These are phyloP conservation scores for Penicillium sp. DNA, from an alignment of 2,329 filamentous ascomycete species.

Conservation along the genomic window DNA sequence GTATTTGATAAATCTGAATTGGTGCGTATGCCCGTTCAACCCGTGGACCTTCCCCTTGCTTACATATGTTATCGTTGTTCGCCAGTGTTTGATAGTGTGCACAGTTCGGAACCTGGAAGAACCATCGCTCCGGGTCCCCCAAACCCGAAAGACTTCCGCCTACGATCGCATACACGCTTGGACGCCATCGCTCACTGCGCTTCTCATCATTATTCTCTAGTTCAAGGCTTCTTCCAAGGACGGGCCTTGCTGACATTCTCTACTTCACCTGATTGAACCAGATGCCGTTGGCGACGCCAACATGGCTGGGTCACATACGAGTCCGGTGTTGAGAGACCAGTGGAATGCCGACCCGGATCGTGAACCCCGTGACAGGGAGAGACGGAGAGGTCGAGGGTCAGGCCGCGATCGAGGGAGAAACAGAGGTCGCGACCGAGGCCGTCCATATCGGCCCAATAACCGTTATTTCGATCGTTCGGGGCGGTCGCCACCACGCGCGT, in stretches of 20 bases:
- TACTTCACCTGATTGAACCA: constrained; percentile 22
- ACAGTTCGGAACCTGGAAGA: constrained; percentile 29
- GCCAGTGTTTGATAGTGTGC: neutral
- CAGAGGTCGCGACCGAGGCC: constrained; percentile 41
- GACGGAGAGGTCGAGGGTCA: constrained; percentile 43
- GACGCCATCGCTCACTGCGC: constrained; percentile 21
- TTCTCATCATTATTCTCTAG: constrained; percentile 8
- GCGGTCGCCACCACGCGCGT: constrained; percentile 38
- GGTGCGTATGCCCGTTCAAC: constrained; percentile 14
- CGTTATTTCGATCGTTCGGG: constrained; percentile 42
- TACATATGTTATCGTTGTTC: constrained; percentile 11
- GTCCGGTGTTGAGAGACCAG: constrained; percentile 51
- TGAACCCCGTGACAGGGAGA: constrained; percentile 36
- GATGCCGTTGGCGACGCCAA: constrained; percentile 45
- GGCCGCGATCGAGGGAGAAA: constrained; percentile 38
- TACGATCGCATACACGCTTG: constrained; percentile 27
- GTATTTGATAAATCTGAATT: constrained; percentile 10
- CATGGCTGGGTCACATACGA: constrained; percentile 51
- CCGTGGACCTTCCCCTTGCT: constrained; percentile 12
- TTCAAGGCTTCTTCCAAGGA: constrained; percentile 10
- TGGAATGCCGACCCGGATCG: constrained; percentile 47
- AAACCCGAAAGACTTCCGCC: constrained; percentile 30
- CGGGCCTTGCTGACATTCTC: constrained; percentile 5
- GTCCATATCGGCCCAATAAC: constrained; percentile 32
- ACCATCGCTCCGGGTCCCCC: constrained; percentile 28